phyloP scores from a whole-genome alignment of 805 yeast species.

The Pichia ethanolica region DNA sequence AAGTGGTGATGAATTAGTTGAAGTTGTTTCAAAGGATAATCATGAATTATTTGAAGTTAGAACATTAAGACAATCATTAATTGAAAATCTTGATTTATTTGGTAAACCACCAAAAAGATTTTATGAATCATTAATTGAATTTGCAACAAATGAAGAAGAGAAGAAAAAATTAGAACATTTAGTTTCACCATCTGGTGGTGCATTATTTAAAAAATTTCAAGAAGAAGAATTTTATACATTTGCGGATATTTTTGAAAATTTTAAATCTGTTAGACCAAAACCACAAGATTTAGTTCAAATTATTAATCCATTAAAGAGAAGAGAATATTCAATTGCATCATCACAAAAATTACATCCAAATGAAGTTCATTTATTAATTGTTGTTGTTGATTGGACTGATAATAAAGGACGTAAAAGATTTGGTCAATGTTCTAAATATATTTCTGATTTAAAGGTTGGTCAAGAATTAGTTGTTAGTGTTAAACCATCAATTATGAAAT shows the following conservation, averaged over 20 bases:
- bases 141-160: constrained; percentile 63
- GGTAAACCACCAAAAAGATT: constrained; percentile 96
- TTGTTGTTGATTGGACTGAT: constrained; percentile 95
- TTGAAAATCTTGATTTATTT: constrained; percentile 77
- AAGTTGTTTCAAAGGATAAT: constrained; percentile 64
- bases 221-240: constrained; percentile 79
- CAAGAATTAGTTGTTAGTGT: constrained; percentile 87
- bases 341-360: constrained; percentile 89
- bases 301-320: constrained; percentile 84
- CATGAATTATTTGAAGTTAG: constrained; percentile 54
- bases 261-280: constrained; percentile 74
- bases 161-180: constrained; percentile 53
- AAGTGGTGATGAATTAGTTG: constrained; percentile 58
- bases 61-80: constrained; percentile 74
- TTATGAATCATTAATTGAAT: constrained; percentile 73
- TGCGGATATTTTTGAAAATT: constrained; percentile 73
- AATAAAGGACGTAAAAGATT: constrained; percentile 74
- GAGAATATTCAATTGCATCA: constrained; percentile 96
- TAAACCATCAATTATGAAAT: constrained; percentile 94
- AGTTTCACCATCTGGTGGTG: constrained; percentile 76
- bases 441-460: constrained; percentile 73
- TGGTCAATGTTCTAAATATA: constrained; percentile 91
- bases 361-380: constrained; percentile 84
- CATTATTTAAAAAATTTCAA: constrained; percentile 71
- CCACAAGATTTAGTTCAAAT: constrained; percentile 61